Evolutionary conservation across 75 land plant genomes (phyloP).

Genomic region (Pinus albicaulis): DNA sequence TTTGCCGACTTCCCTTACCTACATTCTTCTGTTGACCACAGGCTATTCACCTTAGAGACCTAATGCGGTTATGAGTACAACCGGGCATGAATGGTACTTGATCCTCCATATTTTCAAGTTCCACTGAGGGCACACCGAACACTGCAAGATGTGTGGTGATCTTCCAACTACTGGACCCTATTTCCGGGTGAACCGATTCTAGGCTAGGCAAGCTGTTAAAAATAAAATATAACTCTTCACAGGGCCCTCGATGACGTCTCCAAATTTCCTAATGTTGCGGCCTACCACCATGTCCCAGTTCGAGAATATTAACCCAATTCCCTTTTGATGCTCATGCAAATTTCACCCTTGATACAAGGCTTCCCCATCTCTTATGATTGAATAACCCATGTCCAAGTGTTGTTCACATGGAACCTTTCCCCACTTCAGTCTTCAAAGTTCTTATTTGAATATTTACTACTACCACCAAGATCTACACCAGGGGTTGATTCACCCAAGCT

Average conservation of each 20-base stretch:
- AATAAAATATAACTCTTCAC: neutral
- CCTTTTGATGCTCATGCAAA: too few relatives aligned
- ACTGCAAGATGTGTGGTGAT: neutral
- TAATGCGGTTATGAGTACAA: constrained; percentile 27
- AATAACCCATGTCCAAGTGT: constrained; percentile 27
- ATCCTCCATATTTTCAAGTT: neutral
- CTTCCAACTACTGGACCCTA: constrained; percentile 10
- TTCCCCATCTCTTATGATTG: constrained; percentile 26
- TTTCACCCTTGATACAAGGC: constrained; percentile 5
- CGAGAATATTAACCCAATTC: neutral
- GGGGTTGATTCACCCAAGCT: neutral
- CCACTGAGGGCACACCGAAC: constrained; percentile 8
- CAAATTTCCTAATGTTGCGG: neutral
- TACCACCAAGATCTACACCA: constrained; percentile 27
- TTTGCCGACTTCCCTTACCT: constrained; percentile 54
- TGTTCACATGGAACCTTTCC: constrained; percentile 3
- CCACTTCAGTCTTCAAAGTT: too few relatives aligned
- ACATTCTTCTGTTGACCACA: constrained; percentile 51
- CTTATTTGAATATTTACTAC: constrained; percentile 28
- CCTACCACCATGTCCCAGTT: neutral
- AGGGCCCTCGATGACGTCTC: neutral
- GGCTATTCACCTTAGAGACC: constrained; percentile 35
- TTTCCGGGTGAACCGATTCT: constrained; percentile 12
- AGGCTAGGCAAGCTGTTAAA: neutral
- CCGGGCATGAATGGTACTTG: constrained; percentile 10